Base-by-base conservation (phyloP, 2,329 filamentous ascomycete genomes). In the Botrytis paeoniae region DNA sequence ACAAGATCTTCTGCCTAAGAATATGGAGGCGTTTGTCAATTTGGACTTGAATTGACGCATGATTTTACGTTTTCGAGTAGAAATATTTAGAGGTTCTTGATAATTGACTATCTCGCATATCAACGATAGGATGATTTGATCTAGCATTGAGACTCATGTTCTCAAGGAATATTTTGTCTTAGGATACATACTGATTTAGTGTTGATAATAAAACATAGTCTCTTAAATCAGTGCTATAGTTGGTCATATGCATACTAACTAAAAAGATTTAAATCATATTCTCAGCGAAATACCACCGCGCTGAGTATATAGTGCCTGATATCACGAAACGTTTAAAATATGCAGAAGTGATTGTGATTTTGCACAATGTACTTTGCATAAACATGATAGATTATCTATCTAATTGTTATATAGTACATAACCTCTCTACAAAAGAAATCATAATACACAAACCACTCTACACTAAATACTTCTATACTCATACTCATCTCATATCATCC, bases 1-100 rank as follows among this genome's bases (percentile, higher is more conserved):
- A 14, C 16, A 29, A 1, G 9, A 29, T 18, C n/a, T 57, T 3
- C 3, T 18, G 1, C 6, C 8, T 4, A 4, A 29, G 0, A 3
- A 0, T 29, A 18, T 29, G n/a, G n/a, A 18, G n/a, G 14, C 7
- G 14, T 18, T 29, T 57, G 14, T 57, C 9, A 8, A 2, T 8
- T 8, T 18, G 1, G n/a, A 29, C 25, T 29, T 57, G n/a, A 57
- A 29, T 57, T 3, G 14, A 54, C n/a, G 6, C 14, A 16, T 29
- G 1, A 29, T 18, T 18, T 29, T 2, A 29, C 4, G 1, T 16
- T 54, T 54, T 8, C 22, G 1, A 29, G 51, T 29, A 4, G n/a
- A 9, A 8, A 18, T 1, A 8, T 0, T 14, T 57, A 29, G 12
- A 16, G 2, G 0, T 14, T 7, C n/a, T n/a, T 4, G 22, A 51